A percentile compares a stretch with the other conserved stretches of the same genome.
Conservation (phyloP, 495 filamentous ascomycete genomes). For the Platismatia glauca region DNA sequence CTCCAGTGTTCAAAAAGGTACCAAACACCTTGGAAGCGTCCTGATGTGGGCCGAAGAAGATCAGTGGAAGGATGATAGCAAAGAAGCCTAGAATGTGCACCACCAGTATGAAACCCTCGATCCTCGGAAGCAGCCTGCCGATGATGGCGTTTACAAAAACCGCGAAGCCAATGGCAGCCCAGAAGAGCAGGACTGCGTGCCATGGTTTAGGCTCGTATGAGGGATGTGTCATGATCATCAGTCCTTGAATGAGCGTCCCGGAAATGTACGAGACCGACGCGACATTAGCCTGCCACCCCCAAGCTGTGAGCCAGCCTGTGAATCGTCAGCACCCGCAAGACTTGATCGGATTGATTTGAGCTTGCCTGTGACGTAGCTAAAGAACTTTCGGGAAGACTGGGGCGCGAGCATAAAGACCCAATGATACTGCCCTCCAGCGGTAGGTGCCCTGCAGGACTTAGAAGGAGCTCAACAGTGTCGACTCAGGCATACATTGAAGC, state of each 20-base stretch:
- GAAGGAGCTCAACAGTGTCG: not conserved
- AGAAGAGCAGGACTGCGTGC: slow-evolving; percentile 38
- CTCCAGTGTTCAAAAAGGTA: slow-evolving; percentile 37
- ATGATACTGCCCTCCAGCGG: slow-evolving; percentile 42
- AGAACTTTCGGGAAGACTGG: slow-evolving; percentile 28
- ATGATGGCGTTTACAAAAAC: slow-evolving; percentile 35
- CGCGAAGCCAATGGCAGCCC: slow-evolving; percentile 32
- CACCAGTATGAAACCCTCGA: slow-evolving; percentile 40
- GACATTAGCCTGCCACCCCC: slow-evolving; percentile 37
- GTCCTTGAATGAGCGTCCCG: slow-evolving; percentile 36
- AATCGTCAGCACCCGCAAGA: not conserved
- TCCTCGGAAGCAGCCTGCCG: slow-evolving; percentile 33
- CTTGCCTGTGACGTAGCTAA: slow-evolving; percentile 36
- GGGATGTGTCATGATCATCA: slow-evolving; percentile 29
- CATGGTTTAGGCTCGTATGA: slow-evolving; percentile 32
- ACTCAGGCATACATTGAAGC: slow-evolving; percentile 30
- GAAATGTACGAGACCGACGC: slow-evolving; percentile 32
- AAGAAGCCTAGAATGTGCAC: slow-evolving; percentile 45
- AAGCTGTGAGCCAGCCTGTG: slow-evolving; percentile 37
- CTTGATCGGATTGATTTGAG: not conserved
- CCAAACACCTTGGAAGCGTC: slow-evolving; percentile 35
- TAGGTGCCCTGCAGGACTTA: slow-evolving; percentile 28
- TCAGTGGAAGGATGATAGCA: slow-evolving; percentile 41
- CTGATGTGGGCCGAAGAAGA: slow-evolving; percentile 37
- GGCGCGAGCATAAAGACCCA: slow-evolving; percentile 43